Base-by-base conservation (phyloP, 1,284 basidiomycete genomes). In the Cutaneotrichosporon sp. region DNA sequence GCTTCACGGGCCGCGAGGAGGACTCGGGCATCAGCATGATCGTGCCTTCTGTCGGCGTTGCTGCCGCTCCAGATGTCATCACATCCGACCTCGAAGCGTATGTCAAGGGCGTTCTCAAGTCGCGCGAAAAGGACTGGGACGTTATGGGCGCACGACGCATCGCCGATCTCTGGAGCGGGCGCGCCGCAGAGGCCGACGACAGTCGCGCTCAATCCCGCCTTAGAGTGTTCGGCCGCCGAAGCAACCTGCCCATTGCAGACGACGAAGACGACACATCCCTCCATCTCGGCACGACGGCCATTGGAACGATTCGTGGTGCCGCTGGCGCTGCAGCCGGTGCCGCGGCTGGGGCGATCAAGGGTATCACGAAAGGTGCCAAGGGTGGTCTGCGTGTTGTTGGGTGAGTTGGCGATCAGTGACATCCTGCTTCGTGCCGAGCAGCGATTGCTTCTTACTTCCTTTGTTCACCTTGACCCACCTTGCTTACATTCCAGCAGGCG, bases 21-120 rank as follows among this genome's bases (percentile, higher is more conserved):
- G 71, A 69, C 34, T 69, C 65, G 1, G 77, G 76, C 0, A 26
- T 75, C 11, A 67, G 65, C 11, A 65, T 77, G 67, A 77, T 79
- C 56, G 63, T 76, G 1, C 72, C 74, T 6, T 67, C 72, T 14
- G 76, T 75, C 46, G 78, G 76, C 0, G 69, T 68, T 2, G 61
- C 68, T 73, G 34, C 76, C 74, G 56, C 74, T 9, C 76, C 76
- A 8, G 75, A 78, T 63, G 69, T 74, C 14, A 76, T 78, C 52
- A 78, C 76, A 0, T 72, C 68, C 16, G 71, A 77, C 61, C 70
- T 78, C n/a, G 75, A 78, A 26, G 52, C 76, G 59, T 79, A 79
- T 65, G 71, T 68, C 30, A 71, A 69, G 40, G 72, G 74, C 4
- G 68, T 79, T n/a, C 66, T 76, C 58, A 76, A 74, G 62, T 70